Evolutionary conservation across 1,284 basidiomycete genomes (phyloP), one percentile per base, ranked within the genome.

Genomic region (Sanguinoderma infundibulare): DNA sequence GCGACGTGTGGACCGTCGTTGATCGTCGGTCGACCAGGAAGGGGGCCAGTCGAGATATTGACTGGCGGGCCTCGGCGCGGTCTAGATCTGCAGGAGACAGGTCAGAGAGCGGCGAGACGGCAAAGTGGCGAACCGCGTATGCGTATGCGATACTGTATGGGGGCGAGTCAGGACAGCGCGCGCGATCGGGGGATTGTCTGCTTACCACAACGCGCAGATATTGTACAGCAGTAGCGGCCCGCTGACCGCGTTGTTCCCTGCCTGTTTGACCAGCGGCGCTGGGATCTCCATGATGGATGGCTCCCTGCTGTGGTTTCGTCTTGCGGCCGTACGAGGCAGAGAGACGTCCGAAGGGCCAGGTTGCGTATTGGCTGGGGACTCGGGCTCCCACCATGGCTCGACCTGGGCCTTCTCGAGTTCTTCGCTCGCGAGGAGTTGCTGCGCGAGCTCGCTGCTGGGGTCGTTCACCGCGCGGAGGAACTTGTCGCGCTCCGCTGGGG

Each of bases 151-250:
- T 77, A 58, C 90, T 92, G 57, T 53, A 26, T 44, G 34, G 56
- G 22, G 46, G 26, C 17, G 55, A 55, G 17, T 53, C 38, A 57
- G 30, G 22, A n/a, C 32, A 39, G 7, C 38, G 5, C 5, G 3
- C 35, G 35, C 34, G 32, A 3, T 24, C 5, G 14, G 4, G 10
- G 9, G 34, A 10, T 35, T 6, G 54, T 46, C 10, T 4, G 78
- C 89, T 59, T 71, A 92, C 91, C 83, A 79, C n/a, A 91, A 73
- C 2, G 85, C 83, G 44, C 80, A 82, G 34, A 89, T 75, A 60
- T 92, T 93, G 67, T 88, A 91, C 8, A 87, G 67, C 17, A 92
- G 74, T 2, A 82, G 76, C 20, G 81, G 78, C 1, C 80, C 77
- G 2, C 40, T 64, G 0, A 62, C 28, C 1, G 63, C 57, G 15